A percentile compares a stretch with the other conserved stretches of the same genome.
Conservation (phyloP, 805 yeast genomes). For the Candida ipomoeae region DNA sequence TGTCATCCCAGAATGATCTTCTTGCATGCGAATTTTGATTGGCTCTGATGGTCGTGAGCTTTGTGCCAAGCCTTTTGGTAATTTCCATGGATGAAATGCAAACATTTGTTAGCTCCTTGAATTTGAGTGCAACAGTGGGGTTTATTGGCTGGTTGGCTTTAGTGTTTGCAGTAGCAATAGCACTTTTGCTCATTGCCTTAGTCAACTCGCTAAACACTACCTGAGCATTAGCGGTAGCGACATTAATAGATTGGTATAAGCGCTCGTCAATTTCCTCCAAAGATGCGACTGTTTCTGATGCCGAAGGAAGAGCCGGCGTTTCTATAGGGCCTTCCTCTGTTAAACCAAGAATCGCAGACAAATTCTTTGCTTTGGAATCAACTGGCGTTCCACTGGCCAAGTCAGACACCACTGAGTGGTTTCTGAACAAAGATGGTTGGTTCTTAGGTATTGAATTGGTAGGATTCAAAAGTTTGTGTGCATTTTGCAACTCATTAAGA, state of each 20-base stretch:
- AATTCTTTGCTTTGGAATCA: conserved; percentile 8
- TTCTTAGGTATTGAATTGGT: not conserved
- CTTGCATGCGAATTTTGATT: conserved; percentile 50
- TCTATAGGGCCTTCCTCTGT: conserved; percentile 8
- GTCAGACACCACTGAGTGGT: conserved; percentile 4
- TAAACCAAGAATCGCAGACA: conserved; percentile 6
- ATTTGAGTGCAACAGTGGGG: conserved; percentile 53
- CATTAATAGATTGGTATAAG: conserved; percentile 57
- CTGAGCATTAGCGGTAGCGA: conserved; percentile 66
- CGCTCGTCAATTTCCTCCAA: conserved; percentile 57
- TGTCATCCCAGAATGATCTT: conserved; percentile 76
- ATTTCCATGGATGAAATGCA: conserved; percentile 82
- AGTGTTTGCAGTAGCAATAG: conserved; percentile 43
- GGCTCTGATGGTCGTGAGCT: conserved; percentile 48
- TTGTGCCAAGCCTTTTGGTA: conserved; percentile 58
- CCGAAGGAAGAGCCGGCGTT: conserved; percentile 9
- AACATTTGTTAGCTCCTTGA: conserved; percentile 71
- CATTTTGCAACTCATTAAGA: conserved; percentile 63
- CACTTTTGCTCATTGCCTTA: conserved; percentile 61
- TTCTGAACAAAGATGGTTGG: conserved; percentile 1
- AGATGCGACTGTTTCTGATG: conserved; percentile 12
- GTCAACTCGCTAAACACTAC: conserved; percentile 74
- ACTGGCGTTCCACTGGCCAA: not conserved
- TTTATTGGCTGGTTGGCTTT: conserved; percentile 22
- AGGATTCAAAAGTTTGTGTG: conserved; percentile 44